Evolutionary conservation across 306 rosid species (phyloP).

Genomic region (Fagus sylvatica): DNA sequence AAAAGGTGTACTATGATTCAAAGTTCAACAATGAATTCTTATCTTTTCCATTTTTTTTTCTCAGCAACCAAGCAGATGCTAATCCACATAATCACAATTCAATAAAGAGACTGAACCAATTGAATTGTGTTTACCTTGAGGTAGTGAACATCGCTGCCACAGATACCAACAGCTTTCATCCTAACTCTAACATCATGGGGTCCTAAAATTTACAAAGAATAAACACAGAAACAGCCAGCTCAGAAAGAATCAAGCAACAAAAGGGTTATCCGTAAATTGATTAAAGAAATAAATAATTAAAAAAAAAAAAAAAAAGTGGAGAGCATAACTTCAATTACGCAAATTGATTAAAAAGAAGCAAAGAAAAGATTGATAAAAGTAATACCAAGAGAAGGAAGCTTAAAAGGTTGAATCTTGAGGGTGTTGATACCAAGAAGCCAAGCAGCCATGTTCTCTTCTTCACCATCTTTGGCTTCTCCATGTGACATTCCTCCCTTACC

Average conservation of each 20-base stretch:
- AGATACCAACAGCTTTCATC: constrained; percentile 94
- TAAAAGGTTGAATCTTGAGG: constrained; percentile 86
- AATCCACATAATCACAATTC: background rate
- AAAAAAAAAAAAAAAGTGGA: background rate
- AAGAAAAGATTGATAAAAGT: background rate
- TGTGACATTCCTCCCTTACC: constrained; percentile 72
- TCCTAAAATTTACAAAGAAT: constrained; percentile 43
- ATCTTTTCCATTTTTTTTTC: background rate
- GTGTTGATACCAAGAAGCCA: constrained; percentile 76
- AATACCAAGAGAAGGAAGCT: constrained; percentile 74
- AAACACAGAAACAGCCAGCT: background rate
- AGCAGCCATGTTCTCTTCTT: constrained; percentile 80
- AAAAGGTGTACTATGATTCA: background rate
- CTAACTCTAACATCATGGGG: constrained; percentile 70
- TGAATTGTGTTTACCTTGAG: constrained; percentile 52
- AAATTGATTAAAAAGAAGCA: background rate
- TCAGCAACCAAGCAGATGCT: background rate
- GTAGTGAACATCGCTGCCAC: constrained; percentile 96
- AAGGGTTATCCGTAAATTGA: constrained; percentile 10
- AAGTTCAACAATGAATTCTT: background rate
- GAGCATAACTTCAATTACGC: background rate
- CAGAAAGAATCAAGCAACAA: constrained; percentile 15
- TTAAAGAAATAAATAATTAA: background rate
- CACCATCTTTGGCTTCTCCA: constrained; percentile 45
- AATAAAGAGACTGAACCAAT: background rate